A percentile compares a stretch with the other conserved stretches of the same genome.
These are phyloP conservation scores for Helenozyma rhizophorensis DNA, from an alignment of 805 yeast genomes.

Conservation along the genomic window DNA sequence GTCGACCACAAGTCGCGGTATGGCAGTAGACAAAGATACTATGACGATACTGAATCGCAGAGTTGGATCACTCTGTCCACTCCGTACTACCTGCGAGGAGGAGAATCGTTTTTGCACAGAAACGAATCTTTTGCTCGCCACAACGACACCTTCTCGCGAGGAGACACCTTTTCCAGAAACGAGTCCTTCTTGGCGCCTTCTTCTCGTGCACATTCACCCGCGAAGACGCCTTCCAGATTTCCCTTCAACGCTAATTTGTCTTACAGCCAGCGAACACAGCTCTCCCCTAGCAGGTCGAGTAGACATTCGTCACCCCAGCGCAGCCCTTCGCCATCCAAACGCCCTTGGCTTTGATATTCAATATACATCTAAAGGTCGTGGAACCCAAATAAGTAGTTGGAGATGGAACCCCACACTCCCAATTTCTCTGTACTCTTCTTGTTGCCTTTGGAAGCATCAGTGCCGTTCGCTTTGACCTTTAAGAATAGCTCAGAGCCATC, in stretches of 20 bases:
- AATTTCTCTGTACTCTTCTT: slow-evolving; percentile 25
- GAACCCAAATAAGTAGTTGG: slow-evolving; percentile 39
- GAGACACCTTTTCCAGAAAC: slow-evolving; percentile 6
- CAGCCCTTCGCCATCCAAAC: slow-evolving; percentile 17
- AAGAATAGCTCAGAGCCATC: slow-evolving; percentile 38
- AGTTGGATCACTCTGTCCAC: slow-evolving; percentile 15
- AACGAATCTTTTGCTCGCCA: slow-evolving; percentile 7
- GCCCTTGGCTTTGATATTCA: slow-evolving; percentile 12
- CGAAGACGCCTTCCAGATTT: slow-evolving; percentile 13
- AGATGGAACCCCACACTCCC: slow-evolving; percentile 28
- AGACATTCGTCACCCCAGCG: slow-evolving; percentile 16
- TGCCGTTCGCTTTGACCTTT: slow-evolving; percentile 16
- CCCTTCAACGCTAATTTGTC: slow-evolving; percentile 12
- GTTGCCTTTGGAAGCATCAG: slow-evolving; percentile 17
- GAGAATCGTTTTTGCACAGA: slow-evolving; percentile 10
- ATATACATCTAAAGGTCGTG: slow-evolving; percentile 30
- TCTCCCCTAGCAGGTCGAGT: slow-evolving; percentile 13
- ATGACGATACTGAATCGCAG: slow-evolving; percentile 9
- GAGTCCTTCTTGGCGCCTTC: slow-evolving; percentile 6
- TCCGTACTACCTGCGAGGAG: slow-evolving; percentile 10
- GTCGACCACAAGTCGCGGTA: no score
- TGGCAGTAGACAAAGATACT: slow-evolving; percentile 3
- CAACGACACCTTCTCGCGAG: slow-evolving; percentile 11
- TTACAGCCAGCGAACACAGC: slow-evolving; percentile 14
- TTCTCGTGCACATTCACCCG: slow-evolving; percentile 14